These are phyloP conservation scores for Phytopythium aichiense DNA, from an alignment of 352 stramenopile species.

Conservation along the genomic window DNA sequence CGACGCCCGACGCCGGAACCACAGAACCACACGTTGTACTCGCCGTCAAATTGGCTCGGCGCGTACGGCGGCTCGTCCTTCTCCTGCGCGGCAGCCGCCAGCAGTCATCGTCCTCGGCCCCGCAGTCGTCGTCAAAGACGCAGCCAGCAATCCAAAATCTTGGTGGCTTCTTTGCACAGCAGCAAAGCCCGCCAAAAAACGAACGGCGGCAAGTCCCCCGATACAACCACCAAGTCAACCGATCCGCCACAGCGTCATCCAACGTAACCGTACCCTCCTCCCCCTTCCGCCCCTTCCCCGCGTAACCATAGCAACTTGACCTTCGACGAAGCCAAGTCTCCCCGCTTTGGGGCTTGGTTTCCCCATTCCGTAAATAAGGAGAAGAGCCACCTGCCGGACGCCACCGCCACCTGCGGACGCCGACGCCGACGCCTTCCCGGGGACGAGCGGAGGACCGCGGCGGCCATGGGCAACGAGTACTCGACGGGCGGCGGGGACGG, in stretches of 20 bases:
- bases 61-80: constrained; percentile 32
- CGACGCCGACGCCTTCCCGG: neutral
- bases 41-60: constrained; percentile 46
- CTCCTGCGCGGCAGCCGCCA: neutral
- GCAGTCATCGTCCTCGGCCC: constrained; percentile 1
- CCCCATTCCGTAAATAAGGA: constrained; percentile 2
- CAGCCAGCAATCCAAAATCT: neutral
- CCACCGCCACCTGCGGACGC: no score
- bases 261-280: neutral
- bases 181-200: neutral
- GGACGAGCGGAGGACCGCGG: no score
- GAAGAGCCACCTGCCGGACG: neutral
- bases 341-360: neutral
- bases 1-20: constrained; percentile 62
- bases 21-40: constrained; percentile 73
- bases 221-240: neutral
- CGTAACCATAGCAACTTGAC: neutral
- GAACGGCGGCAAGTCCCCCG: neutral
- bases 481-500: constrained; percentile 41
- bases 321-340: neutral
- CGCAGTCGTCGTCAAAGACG: neutral
- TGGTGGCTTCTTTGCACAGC: neutral
- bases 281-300: neutral
- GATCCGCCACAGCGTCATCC: neutral
- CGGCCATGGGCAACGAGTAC: constrained; percentile 53